These are phyloP conservation scores for Ceratonia siliqua DNA, from an alignment of 306 rosid genomes.

Conservation along the genomic window DNA sequence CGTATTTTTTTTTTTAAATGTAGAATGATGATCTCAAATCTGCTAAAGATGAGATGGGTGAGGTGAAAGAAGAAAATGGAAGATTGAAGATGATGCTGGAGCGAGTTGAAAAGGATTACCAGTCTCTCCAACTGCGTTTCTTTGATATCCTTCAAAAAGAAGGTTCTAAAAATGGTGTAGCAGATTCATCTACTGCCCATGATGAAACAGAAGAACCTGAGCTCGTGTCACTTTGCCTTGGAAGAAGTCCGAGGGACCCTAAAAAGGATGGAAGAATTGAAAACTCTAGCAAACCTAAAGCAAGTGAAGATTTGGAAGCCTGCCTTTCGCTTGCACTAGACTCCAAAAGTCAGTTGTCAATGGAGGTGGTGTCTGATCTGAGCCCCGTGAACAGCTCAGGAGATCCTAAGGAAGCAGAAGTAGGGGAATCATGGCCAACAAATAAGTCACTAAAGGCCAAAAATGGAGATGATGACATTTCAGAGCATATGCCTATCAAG, in stretches of 20 bases:
- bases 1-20: neutral
- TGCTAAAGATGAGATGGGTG: constrained; percentile 62
- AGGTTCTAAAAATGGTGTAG: neutral
- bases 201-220: constrained; percentile 48
- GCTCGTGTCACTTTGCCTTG: constrained; percentile 61
- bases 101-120: constrained; percentile 54
- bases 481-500: constrained; percentile 54
- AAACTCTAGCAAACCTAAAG: constrained; percentile 12
- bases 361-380: constrained; percentile 22
- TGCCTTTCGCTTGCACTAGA: constrained; percentile 51
- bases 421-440: constrained; percentile 24
- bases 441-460: constrained; percentile 36
- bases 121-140: constrained; percentile 53
- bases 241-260: constrained; percentile 43
- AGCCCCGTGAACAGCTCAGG: constrained; percentile 42
- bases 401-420: constrained; percentile 48
- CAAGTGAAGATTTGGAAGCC: constrained; percentile 41
- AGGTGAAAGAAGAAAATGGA: constrained; percentile 62
- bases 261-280: constrained; percentile 32
- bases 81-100: constrained; percentile 58
- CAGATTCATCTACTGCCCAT: constrained; percentile 24
- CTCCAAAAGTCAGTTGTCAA: constrained; percentile 32
- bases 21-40: constrained; percentile 54
- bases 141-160: constrained; percentile 42
- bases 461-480: constrained; percentile 42